Evolutionary conservation across 2,329 filamentous ascomycete species (phyloP), one percentile per base, ranked within the genome.

Genomic region (Penicillium sp.): DNA sequence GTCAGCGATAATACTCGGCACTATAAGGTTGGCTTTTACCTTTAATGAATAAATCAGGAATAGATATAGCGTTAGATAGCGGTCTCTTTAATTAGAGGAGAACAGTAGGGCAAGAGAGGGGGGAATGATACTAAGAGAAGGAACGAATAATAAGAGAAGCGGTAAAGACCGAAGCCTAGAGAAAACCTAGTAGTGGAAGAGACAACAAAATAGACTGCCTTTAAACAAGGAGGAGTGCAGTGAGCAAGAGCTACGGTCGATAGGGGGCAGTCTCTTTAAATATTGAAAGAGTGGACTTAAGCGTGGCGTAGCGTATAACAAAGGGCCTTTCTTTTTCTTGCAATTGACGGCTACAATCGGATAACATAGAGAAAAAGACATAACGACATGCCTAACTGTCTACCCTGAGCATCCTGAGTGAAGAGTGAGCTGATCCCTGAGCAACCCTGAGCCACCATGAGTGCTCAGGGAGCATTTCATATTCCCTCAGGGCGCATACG

Each of bases 341-440:
- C 19, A 53, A 47, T 58, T 10, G 17, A 42, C 35, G 56, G 56
- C 42, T 62, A 59, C 1, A 44, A 51, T 10, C 44, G 17, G 56
- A 50, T 55, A 12, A 44, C 17, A 49, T 22, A 51, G 8, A 42
- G n/a, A 38, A 28, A 17, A 33, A 44, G 40, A n/a, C 15, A 56
- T 28, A 1, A 56, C 37, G 28, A 19, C 4, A 26, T 49, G 15
- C 35, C 42, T 59, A 26, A 53, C 37, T 22, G 1, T 30, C 42
- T 53, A 35, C 37, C 24, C 45, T 59, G 4, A 45, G 50, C 15
- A 55, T 17, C 22, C 50, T 30, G 33, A 62, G 56, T 44, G 50
- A 59, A 56, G 51, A 28, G 44, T 56, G 37, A 62, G 60, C 37
- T 22, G 30, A 62, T 49, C 60, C 19, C 44, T 42, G 4, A 62